Evolutionary conservation across 1,284 basidiomycete genomes (phyloP), one percentile per base, ranked within the genome.

Genomic region (Cutaneotrichosporon daszewskae): DNA sequence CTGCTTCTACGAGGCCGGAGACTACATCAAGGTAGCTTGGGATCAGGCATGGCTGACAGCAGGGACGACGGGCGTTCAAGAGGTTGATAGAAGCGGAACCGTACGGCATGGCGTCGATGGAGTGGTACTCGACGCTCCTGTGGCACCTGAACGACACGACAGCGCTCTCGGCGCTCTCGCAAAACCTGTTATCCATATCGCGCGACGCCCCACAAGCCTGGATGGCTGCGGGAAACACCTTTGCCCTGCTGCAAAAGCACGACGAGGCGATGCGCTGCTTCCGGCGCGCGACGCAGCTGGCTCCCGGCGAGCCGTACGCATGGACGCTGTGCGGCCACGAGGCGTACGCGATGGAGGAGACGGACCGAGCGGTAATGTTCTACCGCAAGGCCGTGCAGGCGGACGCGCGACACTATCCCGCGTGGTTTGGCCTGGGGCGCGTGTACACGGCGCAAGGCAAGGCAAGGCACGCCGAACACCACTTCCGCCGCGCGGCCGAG

Each of bases 341-440:
- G 76, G 86, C 84, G 32, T 81, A 92, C 55, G 70, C 72, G 49
- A 86, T 94, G 71, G 90, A 95, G 60, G 89, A 96, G 74, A 77
- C 86, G 54, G 85, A 90, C 59, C 82, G 85, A 68, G 89, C 90
- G 23, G 81, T 90, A 57, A 80, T 78, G 45, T 91, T 87, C 74
- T 96, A 91, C 70, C 82, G 92, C 64, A 82, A 80, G 41, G 90
- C 91, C 31, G 77, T 96, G 66, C 79, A 86, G 68, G 82, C 83
- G 43, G 88, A 95, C 75, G 74, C 79, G 60, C 81, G 87, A 68
- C 88, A 92, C 70, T 96, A 95, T 71, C 92, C 91, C 73, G 91
- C 92, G 43, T 96, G 91, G 90, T 96, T 95, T 72, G 92, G 92
- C n/a, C 76, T 96, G 56, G 91, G 92, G 43, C 85, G 86, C 37